Evolutionary conservation across 2,329 filamentous ascomycete genomes (phyloP).

Genomic region (Claviceps quebecensis): DNA sequence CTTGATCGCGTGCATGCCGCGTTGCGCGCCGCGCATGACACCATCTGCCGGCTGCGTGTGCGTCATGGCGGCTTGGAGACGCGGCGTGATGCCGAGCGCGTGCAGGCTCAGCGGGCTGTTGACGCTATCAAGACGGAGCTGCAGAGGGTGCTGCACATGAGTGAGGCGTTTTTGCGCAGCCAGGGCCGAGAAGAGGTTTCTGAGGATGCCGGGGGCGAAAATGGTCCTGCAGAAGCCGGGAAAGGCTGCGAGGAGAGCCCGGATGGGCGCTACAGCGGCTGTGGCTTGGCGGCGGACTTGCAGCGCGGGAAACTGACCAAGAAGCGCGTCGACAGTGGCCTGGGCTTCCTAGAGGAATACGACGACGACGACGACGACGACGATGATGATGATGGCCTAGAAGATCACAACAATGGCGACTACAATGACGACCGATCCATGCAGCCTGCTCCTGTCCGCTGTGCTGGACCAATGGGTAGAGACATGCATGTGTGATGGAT

Average conservation of each 20-base stretch:
- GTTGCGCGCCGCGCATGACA: slow-evolving; percentile 32
- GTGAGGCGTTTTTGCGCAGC: slow-evolving; percentile 27
- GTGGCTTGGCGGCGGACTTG: neutral
- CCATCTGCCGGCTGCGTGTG: slow-evolving; percentile 29
- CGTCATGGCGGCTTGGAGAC: slow-evolving; percentile 29
- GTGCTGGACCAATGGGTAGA: too few relatives aligned
- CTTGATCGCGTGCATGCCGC: slow-evolving; percentile 31
- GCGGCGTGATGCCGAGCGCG: slow-evolving; percentile 23
- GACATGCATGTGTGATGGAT: too few relatives aligned
- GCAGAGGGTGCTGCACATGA: slow-evolving; percentile 31
- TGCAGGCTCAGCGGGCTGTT: slow-evolving; percentile 29
- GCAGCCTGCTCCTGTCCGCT: too few relatives aligned
- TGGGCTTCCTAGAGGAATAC: slow-evolving; percentile 42
- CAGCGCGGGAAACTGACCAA: slow-evolving; percentile 11
- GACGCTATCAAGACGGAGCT: slow-evolving; percentile 38
- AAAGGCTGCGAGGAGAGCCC: too few relatives aligned
- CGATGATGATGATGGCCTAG: neutral
- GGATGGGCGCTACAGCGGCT: too few relatives aligned
- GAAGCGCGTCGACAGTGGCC: slow-evolving; percentile 38
- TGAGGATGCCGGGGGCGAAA: too few relatives aligned
- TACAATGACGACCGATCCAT: too few relatives aligned
- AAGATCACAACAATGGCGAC: too few relatives aligned
- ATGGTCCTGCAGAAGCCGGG: too few relatives aligned
- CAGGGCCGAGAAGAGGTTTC: slow-evolving; percentile 13
- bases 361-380: slow-evolving; percentile 18